Evolutionary conservation across 2,329 filamentous ascomycete genomes (phyloP).

Genomic region (Trichoderma citrinoviride): DNA sequence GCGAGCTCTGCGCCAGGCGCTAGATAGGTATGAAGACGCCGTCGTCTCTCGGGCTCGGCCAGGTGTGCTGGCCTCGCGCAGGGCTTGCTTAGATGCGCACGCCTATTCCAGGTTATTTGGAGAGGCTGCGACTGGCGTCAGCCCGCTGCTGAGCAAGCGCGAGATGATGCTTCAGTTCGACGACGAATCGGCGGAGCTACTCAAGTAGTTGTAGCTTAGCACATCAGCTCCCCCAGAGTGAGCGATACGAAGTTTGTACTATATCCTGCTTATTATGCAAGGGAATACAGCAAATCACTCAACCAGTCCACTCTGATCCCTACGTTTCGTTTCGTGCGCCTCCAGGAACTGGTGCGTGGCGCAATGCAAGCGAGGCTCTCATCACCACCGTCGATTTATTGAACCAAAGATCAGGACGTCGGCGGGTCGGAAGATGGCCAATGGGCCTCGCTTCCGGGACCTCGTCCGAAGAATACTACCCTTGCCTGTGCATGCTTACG

Average conservation of each 20-base stretch:
- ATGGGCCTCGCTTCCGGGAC: conserved; percentile 1
- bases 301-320: not conserved
- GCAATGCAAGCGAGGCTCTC: not conserved
- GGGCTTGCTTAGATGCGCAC: conserved; percentile 55
- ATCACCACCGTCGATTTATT: not conserved
- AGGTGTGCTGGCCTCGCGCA: conserved; percentile 49
- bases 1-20: conserved; percentile 27
- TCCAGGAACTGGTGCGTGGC: not conserved
- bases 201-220: not conserved
- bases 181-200: conserved; percentile 24
- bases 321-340: not conserved
- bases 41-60: conserved; percentile 44
- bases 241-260: not conserved
- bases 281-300: not conserved
- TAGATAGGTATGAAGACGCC: conserved; percentile 44
- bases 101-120: conserved; percentile 43
- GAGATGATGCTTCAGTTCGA: conserved; percentile 35
- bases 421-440: not conserved
- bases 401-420: not conserved
- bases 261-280: not conserved
- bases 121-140: conserved; percentile 24
- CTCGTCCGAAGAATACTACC: not conserved
- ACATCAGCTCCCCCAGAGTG: not conserved
- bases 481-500: not conserved
- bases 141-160: conserved; percentile 42